Evolutionary conservation across 129 eudicot species (phyloP), one percentile per base, ranked within the genome.

Genomic region (Flaveria brownii): DNA sequence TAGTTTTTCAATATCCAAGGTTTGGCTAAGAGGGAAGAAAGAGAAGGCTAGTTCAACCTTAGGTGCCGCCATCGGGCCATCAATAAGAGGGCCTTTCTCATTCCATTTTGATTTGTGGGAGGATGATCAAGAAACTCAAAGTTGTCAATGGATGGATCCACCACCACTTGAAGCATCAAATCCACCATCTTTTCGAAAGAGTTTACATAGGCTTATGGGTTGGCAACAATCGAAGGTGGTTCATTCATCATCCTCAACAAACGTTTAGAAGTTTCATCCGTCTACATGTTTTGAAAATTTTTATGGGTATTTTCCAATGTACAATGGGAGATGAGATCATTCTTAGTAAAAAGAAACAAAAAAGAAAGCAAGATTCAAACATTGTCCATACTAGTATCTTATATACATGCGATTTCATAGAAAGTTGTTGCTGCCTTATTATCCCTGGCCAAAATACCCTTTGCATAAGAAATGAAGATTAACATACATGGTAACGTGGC

Each of bases 201-300:
- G 92, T 78, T 75, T 89, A 41, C 80, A 74, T 67, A 89, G 93
- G 96, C 82, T 92, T 22, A 82, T 82, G 92, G 92, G 97, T 41
- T 87, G 84, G 77, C 83, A 79, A 52, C 96, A 84, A 71, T 76
- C 82, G 79, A 89, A 86, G 88, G 88, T 87, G 39, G 88, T 79
- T 84, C 88, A 86, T 54, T 81, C 95, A 9, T 80, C 90, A 17
- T 81, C 56, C 51, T 68, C 85, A 33, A 71, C 90, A 66, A 70
- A 85, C 76, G 68, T 72, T 72, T 79, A 64, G 46, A 20, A 5
- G 5, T 72, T 57, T 14, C 23, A 12, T 69, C 70, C 41, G 6
- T 56, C 36, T 12, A 42, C 0, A 45, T 77, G 51, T 69, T 25
- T 25, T 22, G 30, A 3, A 20, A 20, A 54, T 50, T 72, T 55